Evolutionary conservation across 768 basidiomycete species (phyloP), one percentile per base, ranked within the genome.

Genomic region (Russula brevipes): DNA sequence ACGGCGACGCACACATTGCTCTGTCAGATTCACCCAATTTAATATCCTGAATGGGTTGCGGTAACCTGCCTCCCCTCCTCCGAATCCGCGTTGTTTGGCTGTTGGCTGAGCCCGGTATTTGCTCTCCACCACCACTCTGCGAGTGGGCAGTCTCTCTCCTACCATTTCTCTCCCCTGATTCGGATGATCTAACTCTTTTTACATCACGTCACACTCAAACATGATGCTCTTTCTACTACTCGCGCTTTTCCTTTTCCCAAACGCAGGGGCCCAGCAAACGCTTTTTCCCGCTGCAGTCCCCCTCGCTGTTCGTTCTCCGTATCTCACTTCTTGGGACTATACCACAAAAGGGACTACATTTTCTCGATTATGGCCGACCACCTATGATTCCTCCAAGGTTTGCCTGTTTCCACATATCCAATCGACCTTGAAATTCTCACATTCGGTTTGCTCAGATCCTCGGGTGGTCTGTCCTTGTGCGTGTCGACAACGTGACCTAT

Each of bases 81-180:
- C 72, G 82, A 55, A 69, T 86, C 54, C 85, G 85, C 66, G 74
- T 78, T 53, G 84, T 68, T 80, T 83, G 2, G 63, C 57, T 0
- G 74, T 85, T 33, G 83, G 84, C 38, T 24, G 24, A 24, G 24
- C 38, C 38, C 3, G 38, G 38, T 11, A 6, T 11, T 11, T 6
- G 24, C 41, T 33, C 5, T 56, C 47, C 39, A 9, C 8, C 19
- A 30, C 39, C 46, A 55, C 60, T 50, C 57, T 54, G 52, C 31
- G 62, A 59, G 57, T 63, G 41, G 47, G 6, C 53, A 49, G 17
- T 24, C 24, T 24, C 24, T 24, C 24, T 24, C 11, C 33, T 52
- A 5, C 33, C 39, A 1, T 19, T 4, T 16, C 33, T 17, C 24
- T 35, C 55, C 42, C 30, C 47, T 42, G 0, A 51, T 14, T 39